phyloP scores from a whole-genome alignment of 1,284 basidiomycete genomes.

The Anthracocystis walkeri region DNA sequence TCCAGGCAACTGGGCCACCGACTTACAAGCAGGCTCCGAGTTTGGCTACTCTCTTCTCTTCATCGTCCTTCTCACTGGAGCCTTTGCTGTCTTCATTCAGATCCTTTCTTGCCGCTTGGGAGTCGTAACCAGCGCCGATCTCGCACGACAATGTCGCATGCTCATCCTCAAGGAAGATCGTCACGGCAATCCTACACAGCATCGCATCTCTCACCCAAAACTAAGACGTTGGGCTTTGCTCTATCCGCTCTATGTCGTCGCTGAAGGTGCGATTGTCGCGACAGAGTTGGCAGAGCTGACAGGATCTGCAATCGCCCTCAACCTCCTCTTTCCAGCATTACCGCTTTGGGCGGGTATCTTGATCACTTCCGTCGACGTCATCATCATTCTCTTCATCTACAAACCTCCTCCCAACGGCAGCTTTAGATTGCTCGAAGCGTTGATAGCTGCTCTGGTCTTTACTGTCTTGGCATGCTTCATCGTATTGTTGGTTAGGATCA shows the following conservation, averaged over 20 bases:
- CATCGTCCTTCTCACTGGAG: slow-evolving; percentile 82
- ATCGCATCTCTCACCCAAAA: slow-evolving; percentile 79
- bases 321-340: slow-evolving; percentile 82
- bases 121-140: slow-evolving; percentile 71
- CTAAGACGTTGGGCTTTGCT: slow-evolving; percentile 72
- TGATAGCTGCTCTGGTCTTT: slow-evolving; percentile 75
- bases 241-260: slow-evolving; percentile 72
- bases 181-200: slow-evolving; percentile 70
- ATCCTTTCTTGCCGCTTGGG: slow-evolving; percentile 74
- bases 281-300: slow-evolving; percentile 77
- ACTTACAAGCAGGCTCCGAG: slow-evolving; percentile 67
- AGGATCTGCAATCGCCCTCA: slow-evolving; percentile 82
- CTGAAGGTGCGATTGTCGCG: slow-evolving; percentile 81
- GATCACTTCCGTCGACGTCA: slow-evolving; percentile 84
- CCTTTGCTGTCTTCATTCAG: slow-evolving; percentile 85
- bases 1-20: slow-evolving; percentile 68
- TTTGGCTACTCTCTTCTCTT: slow-evolving; percentile 86
- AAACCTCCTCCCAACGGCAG: slow-evolving; percentile 66
- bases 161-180: slow-evolving; percentile 53
- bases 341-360: slow-evolving; percentile 73
- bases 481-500: slow-evolving; percentile 80
- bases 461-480: slow-evolving; percentile 77
- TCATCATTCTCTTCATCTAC: slow-evolving; percentile 75
- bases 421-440: slow-evolving; percentile 75
- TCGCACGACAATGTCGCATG: slow-evolving; percentile 57